Base-by-base conservation (phyloP, 176 grass and related monocot genomes). In the Elymus sibiricus region DNA sequence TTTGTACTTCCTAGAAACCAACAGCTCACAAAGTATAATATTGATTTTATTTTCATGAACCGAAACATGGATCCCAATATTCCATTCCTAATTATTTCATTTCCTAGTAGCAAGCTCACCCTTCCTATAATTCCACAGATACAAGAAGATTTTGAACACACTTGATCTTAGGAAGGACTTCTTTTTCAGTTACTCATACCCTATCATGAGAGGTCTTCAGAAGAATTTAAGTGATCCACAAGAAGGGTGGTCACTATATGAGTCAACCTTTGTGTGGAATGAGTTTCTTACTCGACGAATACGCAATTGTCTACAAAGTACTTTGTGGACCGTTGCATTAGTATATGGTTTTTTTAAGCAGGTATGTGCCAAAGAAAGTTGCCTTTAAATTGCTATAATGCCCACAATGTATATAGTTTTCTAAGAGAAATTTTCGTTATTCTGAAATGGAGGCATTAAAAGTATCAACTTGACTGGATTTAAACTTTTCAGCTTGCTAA, bases 331-430 rank as follows among this genome's bases (percentile, higher is more conserved):
- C 0, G 90, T 95, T 68, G 85, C 96, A 71, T 87, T 98, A 44
- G 93, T 98, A 31, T 95, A 94, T 88, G 96, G 96, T 6, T 98
- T 98, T 37, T 98, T 98, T 90, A 94, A 89, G 79, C 96, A 98
- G 90, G 96, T 98, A 89, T 27, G 15, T 39, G 13, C n/a, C 78
- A 49, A 63, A 56, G 25, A 59, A 46, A 77, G 77, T 81, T 19
- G 55, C 14, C n/a, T 88, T 74, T 56, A 40, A 82, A 66, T 65
- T 56, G 28, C 28, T 49, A 49, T 51, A 64, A 51, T 65, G 44
- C 75, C 59, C 59, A 39, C 16, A 31, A 43, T 34, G 40, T 5
- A 43, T 16, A 55, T 22, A 25, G 2, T n/a, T 86, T 29, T 63
- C 15, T 25, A 79, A 38, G 65, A 79, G 3, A 63, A 34, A 25